A percentile compares a stretch with the other conserved stretches of the same genome.
These are phyloP conservation scores for Huntiella moniliformis DNA, from an alignment of 2,329 filamentous ascomycete species.

Conservation along the genomic window DNA sequence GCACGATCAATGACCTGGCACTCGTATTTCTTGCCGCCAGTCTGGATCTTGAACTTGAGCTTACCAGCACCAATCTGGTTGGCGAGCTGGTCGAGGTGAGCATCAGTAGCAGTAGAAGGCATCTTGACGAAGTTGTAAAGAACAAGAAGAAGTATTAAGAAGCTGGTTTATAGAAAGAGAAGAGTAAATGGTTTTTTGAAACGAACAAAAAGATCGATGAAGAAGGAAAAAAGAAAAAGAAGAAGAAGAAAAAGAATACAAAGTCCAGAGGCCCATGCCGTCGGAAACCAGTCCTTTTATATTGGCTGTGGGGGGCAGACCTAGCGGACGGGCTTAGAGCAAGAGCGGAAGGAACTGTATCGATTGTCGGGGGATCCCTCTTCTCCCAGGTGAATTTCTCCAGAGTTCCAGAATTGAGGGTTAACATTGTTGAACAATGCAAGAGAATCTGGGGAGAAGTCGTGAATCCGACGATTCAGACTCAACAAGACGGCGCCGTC, in stretches of 20 bases:
- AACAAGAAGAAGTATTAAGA: conserved; percentile 11
- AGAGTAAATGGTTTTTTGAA: neutral
- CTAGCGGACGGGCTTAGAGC: no score
- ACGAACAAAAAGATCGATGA: conserved; percentile 1
- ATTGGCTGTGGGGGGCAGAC: no score
- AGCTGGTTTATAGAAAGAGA: neutral
- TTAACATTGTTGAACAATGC: no score
- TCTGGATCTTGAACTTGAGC: conserved; percentile 29
- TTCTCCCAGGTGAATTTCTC: no score
- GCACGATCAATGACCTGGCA: conserved; percentile 26
- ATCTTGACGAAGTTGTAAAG: conserved; percentile 9
- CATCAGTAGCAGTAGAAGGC: conserved; percentile 5
- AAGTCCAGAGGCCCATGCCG: neutral
- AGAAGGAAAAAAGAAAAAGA: conserved; percentile 4
- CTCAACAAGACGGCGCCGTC: no score
- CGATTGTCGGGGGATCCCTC: no score
- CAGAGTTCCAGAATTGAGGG: no score
- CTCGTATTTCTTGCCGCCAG: conserved; percentile 21
- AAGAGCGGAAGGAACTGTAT: no score
- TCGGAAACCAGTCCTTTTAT: no score
- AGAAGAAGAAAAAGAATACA: conserved; percentile 1
- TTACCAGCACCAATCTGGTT: conserved; percentile 21
- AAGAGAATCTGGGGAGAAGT: no score
- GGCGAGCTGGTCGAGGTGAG: conserved; percentile 13
- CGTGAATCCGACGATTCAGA: no score